Conservation (phyloP, 1,284 basidiomycete genomes). For the Ganoderma multipileum region DNA sequence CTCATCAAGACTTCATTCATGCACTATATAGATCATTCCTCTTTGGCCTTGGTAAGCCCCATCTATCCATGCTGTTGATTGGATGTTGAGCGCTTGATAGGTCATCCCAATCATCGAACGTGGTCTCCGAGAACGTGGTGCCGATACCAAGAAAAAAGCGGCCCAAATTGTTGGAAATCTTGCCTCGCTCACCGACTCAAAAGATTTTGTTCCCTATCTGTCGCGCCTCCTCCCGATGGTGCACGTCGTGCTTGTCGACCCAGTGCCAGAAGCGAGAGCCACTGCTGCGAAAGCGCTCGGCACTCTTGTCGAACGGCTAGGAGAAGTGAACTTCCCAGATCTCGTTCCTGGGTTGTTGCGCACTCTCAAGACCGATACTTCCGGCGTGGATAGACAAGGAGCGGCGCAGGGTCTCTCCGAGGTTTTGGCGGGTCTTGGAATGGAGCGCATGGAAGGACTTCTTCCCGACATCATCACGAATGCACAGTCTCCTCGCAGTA, state of each 20-base stretch:
- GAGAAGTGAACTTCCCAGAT: slow-evolving; percentile 95
- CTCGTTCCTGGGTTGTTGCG: slow-evolving; percentile 91
- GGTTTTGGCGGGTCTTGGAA: slow-evolving; percentile 94
- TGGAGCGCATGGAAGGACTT: slow-evolving; percentile 95
- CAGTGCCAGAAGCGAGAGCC: slow-evolving; percentile 96
- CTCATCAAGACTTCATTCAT: slow-evolving; percentile 96
- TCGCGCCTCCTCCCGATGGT: slow-evolving; percentile 89
- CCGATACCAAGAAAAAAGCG: slow-evolving; percentile 95
- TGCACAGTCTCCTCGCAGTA: slow-evolving; percentile 88
- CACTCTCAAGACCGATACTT: slow-evolving; percentile 92
- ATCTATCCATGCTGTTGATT: slow-evolving; percentile 6
- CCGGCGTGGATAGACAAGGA: slow-evolving; percentile 96
- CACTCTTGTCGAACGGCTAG: slow-evolving; percentile 94
- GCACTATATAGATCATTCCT: slow-evolving; percentile 98
- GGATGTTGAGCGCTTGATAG: slow-evolving; percentile 46
- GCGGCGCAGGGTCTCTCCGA: slow-evolving; percentile 98
- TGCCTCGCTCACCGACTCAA: slow-evolving; percentile 92
- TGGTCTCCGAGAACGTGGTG: slow-evolving; percentile 90
- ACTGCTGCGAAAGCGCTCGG: slow-evolving; percentile 98
- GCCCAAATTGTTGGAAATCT: slow-evolving; percentile 98
- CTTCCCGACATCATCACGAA: slow-evolving; percentile 95
- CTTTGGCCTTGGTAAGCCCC: slow-evolving; percentile 84
- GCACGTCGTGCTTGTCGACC: slow-evolving; percentile 91
- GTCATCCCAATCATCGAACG: slow-evolving; percentile 96
- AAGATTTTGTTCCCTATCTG: slow-evolving; percentile 98